Percentiles rank a stretch among this genome's conserved stretches.
Evolutionary conservation across 306 rosid genomes (phyloP).

Genomic region (Lotus japonicus): DNA sequence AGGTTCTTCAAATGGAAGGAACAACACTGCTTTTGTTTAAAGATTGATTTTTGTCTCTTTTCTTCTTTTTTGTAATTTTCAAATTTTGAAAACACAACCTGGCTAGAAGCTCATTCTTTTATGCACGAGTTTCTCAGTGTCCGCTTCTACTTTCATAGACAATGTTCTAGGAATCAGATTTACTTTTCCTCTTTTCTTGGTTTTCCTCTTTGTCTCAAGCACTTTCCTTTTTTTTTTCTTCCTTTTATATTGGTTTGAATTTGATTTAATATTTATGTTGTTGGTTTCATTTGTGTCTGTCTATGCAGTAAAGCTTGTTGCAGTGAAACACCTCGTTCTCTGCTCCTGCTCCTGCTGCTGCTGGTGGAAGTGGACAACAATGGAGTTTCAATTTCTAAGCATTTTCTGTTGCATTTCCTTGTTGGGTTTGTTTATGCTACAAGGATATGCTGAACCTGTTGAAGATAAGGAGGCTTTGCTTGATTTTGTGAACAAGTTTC

Average conservation of each 20-base stretch:
- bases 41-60: too few relatives aligned
- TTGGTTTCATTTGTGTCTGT: slow-evolving; percentile 26
- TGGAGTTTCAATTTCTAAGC: slow-evolving; percentile 28
- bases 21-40: slow-evolving; percentile 19
- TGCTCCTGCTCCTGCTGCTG: slow-evolving; percentile 26
- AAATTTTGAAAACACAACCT: slow-evolving; percentile 29
- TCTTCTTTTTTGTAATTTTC: background rate
- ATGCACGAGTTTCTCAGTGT: slow-evolving; percentile 44
- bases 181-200: slow-evolving; percentile 10
- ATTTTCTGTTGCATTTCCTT: slow-evolving; percentile 36
- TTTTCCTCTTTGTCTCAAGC: background rate
- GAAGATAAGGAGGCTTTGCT: slow-evolving; percentile 69
- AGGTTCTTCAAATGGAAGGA: slow-evolving; percentile 37
- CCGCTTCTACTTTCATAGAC: slow-evolving; percentile 64
- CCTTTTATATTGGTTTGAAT: slow-evolving; percentile 10
- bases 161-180: slow-evolving; percentile 50
- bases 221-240: slow-evolving; percentile 15
- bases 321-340: slow-evolving; percentile 40
- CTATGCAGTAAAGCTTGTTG: slow-evolving; percentile 8
- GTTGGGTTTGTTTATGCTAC: slow-evolving; percentile 35
- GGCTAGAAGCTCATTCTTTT: slow-evolving; percentile 50
- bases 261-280: background rate
- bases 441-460: slow-evolving; percentile 58
- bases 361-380: slow-evolving; percentile 27
- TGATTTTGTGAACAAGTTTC: slow-evolving; percentile 52